Percentiles rank a stretch among this genome's conserved stretches.
Conservation (phyloP, 495 filamentous ascomycete genomes). For the Xylaria flabelliformis region DNA sequence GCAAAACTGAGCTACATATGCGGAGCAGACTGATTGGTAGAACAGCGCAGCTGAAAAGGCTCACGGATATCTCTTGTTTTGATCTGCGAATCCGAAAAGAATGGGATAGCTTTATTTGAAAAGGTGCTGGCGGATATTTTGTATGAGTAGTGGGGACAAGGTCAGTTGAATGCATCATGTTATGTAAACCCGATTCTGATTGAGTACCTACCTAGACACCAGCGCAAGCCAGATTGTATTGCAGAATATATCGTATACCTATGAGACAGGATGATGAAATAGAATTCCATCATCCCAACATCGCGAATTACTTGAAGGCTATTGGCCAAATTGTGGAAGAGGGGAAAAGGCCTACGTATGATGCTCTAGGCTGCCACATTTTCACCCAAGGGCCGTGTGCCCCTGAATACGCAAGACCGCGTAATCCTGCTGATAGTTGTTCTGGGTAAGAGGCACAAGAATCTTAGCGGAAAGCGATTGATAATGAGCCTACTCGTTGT, state of each 20-base stretch:
- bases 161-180: neutral
- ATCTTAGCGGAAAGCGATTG: neutral
- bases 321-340: neutral
- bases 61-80: neutral
- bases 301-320: neutral
- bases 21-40: neutral
- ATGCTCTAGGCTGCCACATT: slow-evolving; percentile 19
- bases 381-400: neutral
- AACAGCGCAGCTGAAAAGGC: neutral
- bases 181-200: neutral
- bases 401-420: slow-evolving; percentile 3
- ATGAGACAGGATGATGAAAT: neutral
- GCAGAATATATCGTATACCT: neutral
- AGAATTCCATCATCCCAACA: neutral
- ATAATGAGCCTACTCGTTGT: neutral
- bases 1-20: neutral
- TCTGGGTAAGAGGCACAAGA: neutral
- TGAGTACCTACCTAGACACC: neutral
- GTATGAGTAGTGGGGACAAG: neutral
- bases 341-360: neutral
- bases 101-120: neutral
- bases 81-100: neutral
- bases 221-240: neutral
- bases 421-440: neutral
- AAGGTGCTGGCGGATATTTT: neutral